A percentile compares a stretch with the other conserved stretches of the same genome.
phyloP scores from a whole-genome alignment of 495 filamentous ascomycete genomes.

The Aspergillus sparsus region DNA sequence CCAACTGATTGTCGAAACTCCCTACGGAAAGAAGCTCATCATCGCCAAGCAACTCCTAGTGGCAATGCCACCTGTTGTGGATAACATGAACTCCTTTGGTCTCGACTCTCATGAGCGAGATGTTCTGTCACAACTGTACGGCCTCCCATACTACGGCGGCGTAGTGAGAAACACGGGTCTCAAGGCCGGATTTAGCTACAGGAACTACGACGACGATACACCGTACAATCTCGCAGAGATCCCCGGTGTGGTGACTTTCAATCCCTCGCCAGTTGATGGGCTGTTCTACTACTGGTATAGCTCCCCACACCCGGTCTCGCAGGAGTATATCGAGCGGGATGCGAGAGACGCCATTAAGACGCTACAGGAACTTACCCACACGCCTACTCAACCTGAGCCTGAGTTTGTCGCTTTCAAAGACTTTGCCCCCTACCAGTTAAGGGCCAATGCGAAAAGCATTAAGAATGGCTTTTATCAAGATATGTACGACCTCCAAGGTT shows the following conservation, averaged over 20 bases:
- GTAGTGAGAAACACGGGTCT: constrained; percentile 15
- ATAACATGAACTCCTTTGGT: constrained; percentile 38
- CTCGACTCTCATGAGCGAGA: constrained; percentile 33
- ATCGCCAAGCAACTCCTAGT: constrained; percentile 46
- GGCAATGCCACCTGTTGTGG: constrained; percentile 33
- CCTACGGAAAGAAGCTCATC: constrained; percentile 41
- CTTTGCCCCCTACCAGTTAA: constrained; percentile 35
- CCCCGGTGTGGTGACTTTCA: constrained; percentile 30
- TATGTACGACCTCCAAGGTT: constrained; percentile 53
- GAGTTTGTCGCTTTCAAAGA: constrained; percentile 27
- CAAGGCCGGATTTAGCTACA: constrained; percentile 22
- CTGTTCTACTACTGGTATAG: constrained; percentile 23
- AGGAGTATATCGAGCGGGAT: neutral
- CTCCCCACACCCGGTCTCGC: neutral
- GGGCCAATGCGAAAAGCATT: constrained; percentile 38
- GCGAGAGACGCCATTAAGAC: neutral
- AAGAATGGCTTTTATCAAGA: constrained; percentile 50
- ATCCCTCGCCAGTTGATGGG: constrained; percentile 18
- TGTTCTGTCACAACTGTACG: constrained; percentile 42
- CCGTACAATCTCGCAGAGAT: constrained; percentile 29
- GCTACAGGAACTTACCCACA: neutral
- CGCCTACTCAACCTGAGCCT: constrained; percentile 8
- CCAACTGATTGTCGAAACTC: constrained; percentile 33
- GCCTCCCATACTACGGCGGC: constrained; percentile 22
- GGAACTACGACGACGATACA: constrained; percentile 33